Evolutionary conservation across 768 basidiomycete species (phyloP).

Genomic region (Rhizopogon vesiculosus): DNA sequence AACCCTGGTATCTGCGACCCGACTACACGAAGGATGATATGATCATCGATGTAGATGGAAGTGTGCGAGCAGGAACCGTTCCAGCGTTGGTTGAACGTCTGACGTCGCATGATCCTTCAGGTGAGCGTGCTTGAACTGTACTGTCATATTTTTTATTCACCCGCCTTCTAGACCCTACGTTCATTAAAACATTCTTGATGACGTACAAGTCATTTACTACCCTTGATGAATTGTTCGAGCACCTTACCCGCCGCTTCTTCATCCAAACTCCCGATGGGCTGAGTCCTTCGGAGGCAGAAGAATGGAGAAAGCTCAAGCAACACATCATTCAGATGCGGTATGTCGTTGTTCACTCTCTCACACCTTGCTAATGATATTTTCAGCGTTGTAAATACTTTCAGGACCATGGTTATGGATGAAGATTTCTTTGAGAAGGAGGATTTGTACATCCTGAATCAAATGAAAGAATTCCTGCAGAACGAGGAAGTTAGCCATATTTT

Average conservation of each 20-base stretch:
- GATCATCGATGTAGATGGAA: conserved; percentile 77
- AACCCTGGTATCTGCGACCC: conserved; percentile 83
- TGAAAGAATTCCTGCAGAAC: conserved; percentile 73
- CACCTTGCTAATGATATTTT: not conserved
- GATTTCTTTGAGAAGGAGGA: conserved; percentile 87
- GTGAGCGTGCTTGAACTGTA: conserved; percentile 37
- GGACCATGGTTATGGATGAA: conserved; percentile 82
- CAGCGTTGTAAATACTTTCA: conserved; percentile 85
- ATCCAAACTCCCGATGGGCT: conserved; percentile 72
- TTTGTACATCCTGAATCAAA: conserved; percentile 69
- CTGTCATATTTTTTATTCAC: conserved; percentile 1
- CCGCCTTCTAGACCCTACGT: conserved; percentile 56
- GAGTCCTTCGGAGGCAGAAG: conserved; percentile 52
- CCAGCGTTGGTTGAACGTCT: conserved; percentile 83
- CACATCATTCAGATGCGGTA: conserved; percentile 85
- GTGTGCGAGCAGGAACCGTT: conserved; percentile 83
- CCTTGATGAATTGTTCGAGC: conserved; percentile 75
- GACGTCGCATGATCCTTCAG: conserved; percentile 85
- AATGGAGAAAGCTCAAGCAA: conserved; percentile 86
- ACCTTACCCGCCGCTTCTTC: conserved; percentile 75
- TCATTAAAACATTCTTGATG: conserved; percentile 88
- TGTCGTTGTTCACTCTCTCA: conserved; percentile 18
- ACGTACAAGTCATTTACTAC: conserved; percentile 95
- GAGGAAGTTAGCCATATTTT: conserved; percentile 59
- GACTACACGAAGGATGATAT: conserved; percentile 80